Conservation (phyloP, 1,284 basidiomycete genomes). For the Rhodotorula sp. region DNA sequence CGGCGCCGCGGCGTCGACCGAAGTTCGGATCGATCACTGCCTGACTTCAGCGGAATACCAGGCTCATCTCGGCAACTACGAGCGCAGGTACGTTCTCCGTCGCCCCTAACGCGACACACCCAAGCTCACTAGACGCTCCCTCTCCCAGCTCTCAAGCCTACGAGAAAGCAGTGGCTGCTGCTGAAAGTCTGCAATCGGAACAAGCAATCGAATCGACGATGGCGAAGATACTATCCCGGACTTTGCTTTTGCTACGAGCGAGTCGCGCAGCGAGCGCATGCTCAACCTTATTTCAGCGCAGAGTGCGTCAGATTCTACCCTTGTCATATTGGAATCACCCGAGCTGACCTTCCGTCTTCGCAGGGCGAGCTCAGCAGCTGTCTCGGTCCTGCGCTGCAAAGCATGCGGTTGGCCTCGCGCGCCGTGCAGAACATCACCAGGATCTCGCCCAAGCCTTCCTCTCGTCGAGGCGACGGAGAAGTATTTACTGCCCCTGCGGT, state of each 20-base stretch:
- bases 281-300: slow-evolving; percentile 64
- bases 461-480: not conserved
- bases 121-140: not conserved
- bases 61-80: slow-evolving; percentile 61
- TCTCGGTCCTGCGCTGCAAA: slow-evolving; percentile 64
- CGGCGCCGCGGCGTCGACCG: slow-evolving; percentile 46
- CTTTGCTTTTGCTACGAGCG: slow-evolving; percentile 62
- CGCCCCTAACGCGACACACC: slow-evolving; percentile 28
- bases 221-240: slow-evolving; percentile 61
- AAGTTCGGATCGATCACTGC: slow-evolving; percentile 55
- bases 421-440: slow-evolving; percentile 69
- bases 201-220: slow-evolving; percentile 45
- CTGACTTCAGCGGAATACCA: slow-evolving; percentile 67
- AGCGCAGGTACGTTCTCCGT: slow-evolving; percentile 58
- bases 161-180: slow-evolving; percentile 58
- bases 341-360: not conserved
- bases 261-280: slow-evolving; percentile 69
- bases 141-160: slow-evolving; percentile 51
- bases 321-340: slow-evolving; percentile 12
- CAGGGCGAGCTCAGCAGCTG: slow-evolving; percentile 67
- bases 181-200: slow-evolving; percentile 50
- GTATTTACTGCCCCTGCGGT: not conserved
- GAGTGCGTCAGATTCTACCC: slow-evolving; percentile 52
- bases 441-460: slow-evolving; percentile 46
- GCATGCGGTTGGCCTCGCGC: slow-evolving; percentile 74